phyloP scores from a whole-genome alignment of 441 rosid genomes.

The Raphanus hybrid region DNA sequence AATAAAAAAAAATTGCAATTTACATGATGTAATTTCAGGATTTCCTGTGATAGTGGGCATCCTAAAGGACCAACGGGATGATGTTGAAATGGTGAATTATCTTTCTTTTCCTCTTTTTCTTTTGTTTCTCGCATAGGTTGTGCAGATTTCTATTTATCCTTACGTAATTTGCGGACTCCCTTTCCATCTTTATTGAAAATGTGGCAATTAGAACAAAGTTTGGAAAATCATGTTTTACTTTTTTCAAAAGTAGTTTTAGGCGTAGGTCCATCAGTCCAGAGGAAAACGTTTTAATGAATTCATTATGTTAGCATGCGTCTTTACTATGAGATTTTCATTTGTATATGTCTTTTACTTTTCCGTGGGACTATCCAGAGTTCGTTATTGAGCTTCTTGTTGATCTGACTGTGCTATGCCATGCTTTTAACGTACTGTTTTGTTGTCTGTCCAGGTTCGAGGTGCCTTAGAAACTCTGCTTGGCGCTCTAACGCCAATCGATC shows the following conservation, averaged over 20 bases:
- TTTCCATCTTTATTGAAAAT: constrained; percentile 10
- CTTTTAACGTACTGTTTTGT: constrained; percentile 11
- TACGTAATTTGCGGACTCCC: constrained; percentile 51
- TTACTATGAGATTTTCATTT: not conserved
- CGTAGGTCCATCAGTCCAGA: constrained; percentile 10
- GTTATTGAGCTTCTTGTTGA: constrained; percentile 7
- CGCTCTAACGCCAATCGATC: constrained; percentile 85
- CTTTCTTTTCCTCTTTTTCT: constrained; percentile 9
- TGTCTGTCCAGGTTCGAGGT: constrained; percentile 71
- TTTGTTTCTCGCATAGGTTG: constrained; percentile 20
- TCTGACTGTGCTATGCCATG: constrained; percentile 13
- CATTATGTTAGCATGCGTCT: constrained; percentile 14
- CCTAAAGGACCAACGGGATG: constrained; percentile 89
- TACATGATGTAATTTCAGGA: constrained; percentile 57
- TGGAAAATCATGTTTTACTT: not conserved
- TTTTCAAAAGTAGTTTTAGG: not conserved
- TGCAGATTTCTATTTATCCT: constrained; percentile 9
- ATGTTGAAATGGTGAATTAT: constrained; percentile 79
- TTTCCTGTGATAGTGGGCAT: constrained; percentile 88
- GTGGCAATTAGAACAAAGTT: constrained; percentile 2
- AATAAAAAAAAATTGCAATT: not conserved
- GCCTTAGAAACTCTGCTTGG: constrained; percentile 94
- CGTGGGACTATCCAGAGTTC: constrained; percentile 9
- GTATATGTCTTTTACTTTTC: constrained; percentile 20
- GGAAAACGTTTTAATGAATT: not conserved